Evolutionary conservation across 2,329 filamentous ascomycete species (phyloP).

Genomic region (Gyromitra esculenta): DNA sequence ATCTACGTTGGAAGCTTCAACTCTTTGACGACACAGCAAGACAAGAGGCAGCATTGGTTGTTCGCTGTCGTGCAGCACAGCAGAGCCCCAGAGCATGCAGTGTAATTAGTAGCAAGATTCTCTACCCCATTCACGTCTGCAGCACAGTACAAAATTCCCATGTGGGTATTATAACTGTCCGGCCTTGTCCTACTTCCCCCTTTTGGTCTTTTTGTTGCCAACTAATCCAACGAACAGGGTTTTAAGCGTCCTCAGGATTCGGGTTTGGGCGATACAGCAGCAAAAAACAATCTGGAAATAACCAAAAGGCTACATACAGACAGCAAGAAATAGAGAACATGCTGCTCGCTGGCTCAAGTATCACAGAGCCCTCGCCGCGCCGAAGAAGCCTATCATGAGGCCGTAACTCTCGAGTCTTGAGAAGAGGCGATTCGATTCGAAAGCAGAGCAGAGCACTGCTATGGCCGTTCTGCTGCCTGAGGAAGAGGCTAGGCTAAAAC

Average conservation of each 20-base stretch:
- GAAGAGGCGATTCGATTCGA: background rate
- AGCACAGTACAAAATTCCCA: no score
- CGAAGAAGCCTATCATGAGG: constrained; percentile 7
- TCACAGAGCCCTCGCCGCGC: background rate
- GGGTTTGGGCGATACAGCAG: background rate
- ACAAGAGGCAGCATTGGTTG: constrained; percentile 5
- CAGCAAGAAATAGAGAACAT: background rate
- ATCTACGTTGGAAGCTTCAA: background rate
- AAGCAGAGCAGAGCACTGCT: background rate
- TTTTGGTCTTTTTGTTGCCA: constrained; percentile 24
- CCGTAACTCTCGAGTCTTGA: background rate
- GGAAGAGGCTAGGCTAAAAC: constrained; percentile 28
- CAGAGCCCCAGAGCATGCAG: constrained; percentile 10
- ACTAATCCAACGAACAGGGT: constrained; percentile 26
- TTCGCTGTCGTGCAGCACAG: constrained; percentile 11
- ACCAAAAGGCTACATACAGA: background rate
- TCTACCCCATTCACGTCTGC: background rate
- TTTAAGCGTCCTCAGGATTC: background rate
- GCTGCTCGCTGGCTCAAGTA: background rate
- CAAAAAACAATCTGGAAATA: background rate
- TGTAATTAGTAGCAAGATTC: background rate
- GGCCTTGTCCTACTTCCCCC: constrained; percentile 30
- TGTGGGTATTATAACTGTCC: background rate
- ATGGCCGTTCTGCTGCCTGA: constrained; percentile 1
- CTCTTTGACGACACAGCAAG: constrained; percentile 1